Conservation (phyloP, 1,284 basidiomycete species). For the Xerocomus cyaneibrunnescens region DNA sequence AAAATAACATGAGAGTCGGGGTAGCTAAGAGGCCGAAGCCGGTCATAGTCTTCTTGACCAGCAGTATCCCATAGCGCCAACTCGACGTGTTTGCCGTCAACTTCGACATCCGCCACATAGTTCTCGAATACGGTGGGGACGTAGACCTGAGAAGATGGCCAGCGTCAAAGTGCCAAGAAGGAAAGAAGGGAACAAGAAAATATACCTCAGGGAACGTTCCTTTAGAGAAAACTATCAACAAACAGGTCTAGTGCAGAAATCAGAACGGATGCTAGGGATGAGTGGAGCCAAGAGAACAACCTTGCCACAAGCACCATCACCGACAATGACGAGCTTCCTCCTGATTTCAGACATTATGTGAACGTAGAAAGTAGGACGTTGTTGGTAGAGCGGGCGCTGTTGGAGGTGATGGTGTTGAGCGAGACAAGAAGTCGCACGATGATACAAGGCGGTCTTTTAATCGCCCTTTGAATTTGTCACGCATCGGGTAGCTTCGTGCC, state of each 20-base stretch:
- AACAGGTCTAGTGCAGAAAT: slow-evolving; percentile 58
- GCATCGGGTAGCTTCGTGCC: slow-evolving; percentile 20
- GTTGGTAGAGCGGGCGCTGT: slow-evolving; percentile 37
- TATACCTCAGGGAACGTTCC: slow-evolving; percentile 92
- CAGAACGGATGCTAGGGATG: slow-evolving; percentile 12
- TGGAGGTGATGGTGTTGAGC: slow-evolving; percentile 39
- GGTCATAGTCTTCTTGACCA: slow-evolving; percentile 89
- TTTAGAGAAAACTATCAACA: slow-evolving; percentile 86
- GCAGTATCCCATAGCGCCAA: slow-evolving; percentile 96
- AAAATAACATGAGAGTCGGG: slow-evolving; percentile 93
- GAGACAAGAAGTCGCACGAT: slow-evolving; percentile 39
- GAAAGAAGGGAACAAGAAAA: not conserved
- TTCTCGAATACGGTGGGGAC: slow-evolving; percentile 93
- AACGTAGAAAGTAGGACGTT: slow-evolving; percentile 35
- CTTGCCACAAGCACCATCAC: slow-evolving; percentile 85
- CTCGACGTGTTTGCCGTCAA: slow-evolving; percentile 90
- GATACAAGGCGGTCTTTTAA: slow-evolving; percentile 39
- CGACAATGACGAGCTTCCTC: slow-evolving; percentile 79
- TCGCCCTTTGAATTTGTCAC: slow-evolving; percentile 34
- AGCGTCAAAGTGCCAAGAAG: not conserved
- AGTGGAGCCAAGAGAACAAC: slow-evolving; percentile 33
- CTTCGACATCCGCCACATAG: slow-evolving; percentile 88
- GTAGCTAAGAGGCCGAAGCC: slow-evolving; percentile 87
- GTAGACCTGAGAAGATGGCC: slow-evolving; percentile 63
- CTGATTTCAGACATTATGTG: slow-evolving; percentile 65